Base-by-base conservation (phyloP, 1,284 basidiomycete genomes). In the Grifola frondosa region DNA sequence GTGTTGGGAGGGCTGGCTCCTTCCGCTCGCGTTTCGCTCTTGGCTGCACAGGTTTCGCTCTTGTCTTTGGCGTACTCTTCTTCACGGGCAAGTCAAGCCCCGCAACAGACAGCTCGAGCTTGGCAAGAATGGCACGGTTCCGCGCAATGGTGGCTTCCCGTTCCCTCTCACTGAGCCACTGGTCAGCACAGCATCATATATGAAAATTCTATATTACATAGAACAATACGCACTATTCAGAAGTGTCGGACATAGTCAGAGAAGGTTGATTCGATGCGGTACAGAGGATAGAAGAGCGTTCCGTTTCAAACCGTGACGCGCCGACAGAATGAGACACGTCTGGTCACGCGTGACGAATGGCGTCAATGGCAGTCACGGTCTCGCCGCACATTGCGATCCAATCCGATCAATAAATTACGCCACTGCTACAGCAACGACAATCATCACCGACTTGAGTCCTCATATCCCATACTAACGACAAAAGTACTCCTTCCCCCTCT, bases 401-500 rank as follows among this genome's bases (percentile, higher is more conserved):
- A n/a, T 24, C 8, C 10, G 16, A 31, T 10, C 10, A n/a, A 49
- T 35, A 30, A 40, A 6, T 45, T 36, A 28, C 21, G 31, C 7
- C 15, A 32, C n/a, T 13, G 7, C 13, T 37, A 30, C 25, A 16
- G 25, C 11, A 22, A 23, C 12, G 10, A 21, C 15, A n/a, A 46
- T 38, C 19, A n/a, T 31, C 51, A 53, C 42, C 35, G 31, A 34
- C 26, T 44, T 36, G 40, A 44, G 41, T 49, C 48, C 20, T 55
- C 60, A 33, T 44, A 61, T 25, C 81, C 82, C 82, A 88, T 86
- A 20, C 72, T 77, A 29, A 91, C 71, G 9, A 91, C 74, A 63
- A 87, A 91, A 11, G 89, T 90, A 53, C 76, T 89, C 53, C 86
- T 71, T 9, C 88, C 88, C 6, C 85, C 86, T 46, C 88, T 73